Evolutionary conservation across 2,329 filamentous ascomycete species (phyloP), one percentile per base, ranked within the genome.

Genomic region (Colletotrichum sp.): DNA sequence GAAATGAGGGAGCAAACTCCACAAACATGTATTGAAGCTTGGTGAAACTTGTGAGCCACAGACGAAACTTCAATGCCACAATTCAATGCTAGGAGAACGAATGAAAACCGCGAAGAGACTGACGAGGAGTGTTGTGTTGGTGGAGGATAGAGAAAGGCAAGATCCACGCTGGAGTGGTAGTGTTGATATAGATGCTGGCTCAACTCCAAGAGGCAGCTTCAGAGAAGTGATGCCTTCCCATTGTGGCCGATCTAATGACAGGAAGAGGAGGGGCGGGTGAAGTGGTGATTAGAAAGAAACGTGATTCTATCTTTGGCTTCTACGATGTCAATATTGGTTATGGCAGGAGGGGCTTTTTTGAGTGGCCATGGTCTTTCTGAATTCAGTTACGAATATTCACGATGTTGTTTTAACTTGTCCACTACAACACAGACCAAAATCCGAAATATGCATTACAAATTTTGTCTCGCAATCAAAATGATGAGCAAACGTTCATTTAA

Each of bases 401-500:
- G 1, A 8, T 8, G 1, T 52, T 4, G n/a, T 52, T 52, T 52
- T 11, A 4, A 4, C n/a, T 8, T 52, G n/a, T 22, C 22, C 4
- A 52, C 6, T 52, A 22, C 0, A 52, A 52, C 22, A 22, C n/a
- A 8, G 4, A 22, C n/a, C 6, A 52, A 52, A 22, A 22, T 5
- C 2, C 2, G 44, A 6, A 19, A 22, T n/a, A n/a, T n/a, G 11
- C 1, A 15, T 8, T 39, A 39, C 8, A 16, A 11, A 1, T 3
- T 44, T n/a, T 11, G 5, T n/a, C 2, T 44, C 13, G 19, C 34
- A 2, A 44, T 11, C 8, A 5, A 19, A 19, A n/a, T 5, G 9
- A 19, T n/a, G 9, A n/a, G 8, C 4, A 44, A 19, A n/a, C 6
- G 13, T 6, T 13, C 6, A 7, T 2, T 22, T 1, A 13, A 11